These are phyloP conservation scores for Aegilops bicornis DNA, from an alignment of 176 grass and related monocot species.

Conservation along the genomic window DNA sequence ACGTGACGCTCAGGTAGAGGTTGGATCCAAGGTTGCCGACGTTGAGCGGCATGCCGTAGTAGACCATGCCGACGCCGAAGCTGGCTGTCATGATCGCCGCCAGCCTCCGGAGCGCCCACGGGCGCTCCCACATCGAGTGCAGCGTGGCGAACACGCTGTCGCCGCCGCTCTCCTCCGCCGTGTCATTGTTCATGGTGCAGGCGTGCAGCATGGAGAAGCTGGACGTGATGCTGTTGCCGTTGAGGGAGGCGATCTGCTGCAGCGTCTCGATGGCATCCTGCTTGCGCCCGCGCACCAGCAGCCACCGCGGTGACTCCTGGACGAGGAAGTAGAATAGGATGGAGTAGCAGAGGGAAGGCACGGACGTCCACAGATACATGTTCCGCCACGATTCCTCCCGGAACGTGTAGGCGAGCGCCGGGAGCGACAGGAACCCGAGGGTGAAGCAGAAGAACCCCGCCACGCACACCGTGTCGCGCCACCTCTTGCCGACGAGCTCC, in stretches of 20 bases:
- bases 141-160: constrained; percentile 47
- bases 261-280: constrained; percentile 73
- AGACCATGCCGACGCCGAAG: constrained; percentile 78
- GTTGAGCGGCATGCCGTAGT: constrained; percentile 95
- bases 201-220: constrained; percentile 80
- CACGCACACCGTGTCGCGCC: constrained; percentile 73
- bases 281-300: constrained; percentile 75
- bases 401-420: constrained; percentile 64
- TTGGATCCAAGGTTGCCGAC: constrained; percentile 80
- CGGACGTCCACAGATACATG: constrained; percentile 74
- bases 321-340: constrained; percentile 48
- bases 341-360: constrained; percentile 64
- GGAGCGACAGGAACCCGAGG: constrained; percentile 80
- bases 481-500: constrained; percentile 75
- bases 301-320: constrained; percentile 89
- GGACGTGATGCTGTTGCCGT: constrained; percentile 51
- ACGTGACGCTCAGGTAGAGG: constrained; percentile 77
- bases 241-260: constrained; percentile 48
- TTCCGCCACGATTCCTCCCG: constrained; percentile 58
- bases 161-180: background rate
- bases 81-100: constrained; percentile 54
- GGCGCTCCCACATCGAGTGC: constrained; percentile 46
- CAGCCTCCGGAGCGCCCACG: constrained; percentile 70
- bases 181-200: constrained; percentile 23
- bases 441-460: constrained; percentile 74